Base-by-base conservation (phyloP, 1,284 basidiomycete genomes). In the Microbotryum saponariae region DNA sequence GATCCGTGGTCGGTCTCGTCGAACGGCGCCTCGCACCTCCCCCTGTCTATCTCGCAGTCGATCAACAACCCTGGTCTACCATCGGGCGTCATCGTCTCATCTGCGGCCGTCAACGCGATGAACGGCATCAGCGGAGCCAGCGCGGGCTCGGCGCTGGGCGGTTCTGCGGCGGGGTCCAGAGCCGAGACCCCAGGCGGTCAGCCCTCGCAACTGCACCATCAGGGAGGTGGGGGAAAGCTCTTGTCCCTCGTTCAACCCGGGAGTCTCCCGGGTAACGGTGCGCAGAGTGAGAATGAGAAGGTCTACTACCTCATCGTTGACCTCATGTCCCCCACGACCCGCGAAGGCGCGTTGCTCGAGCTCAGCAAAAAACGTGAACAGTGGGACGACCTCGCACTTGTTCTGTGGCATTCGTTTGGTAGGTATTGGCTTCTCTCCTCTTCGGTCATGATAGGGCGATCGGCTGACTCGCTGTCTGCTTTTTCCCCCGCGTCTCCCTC, bases 351-450 rank as follows among this genome's bases (percentile, higher is more conserved):
- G 1, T 78, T 97, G 59, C 81, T 98, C 55, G 96, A 99, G 79
- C 80, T 99, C 70, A 96, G 91, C 79, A 98, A 99, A 82, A 97
- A 97, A 79, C 82, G 96, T 68, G 96, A 98, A 78, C 92, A 97
- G 78, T 98, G 96, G 76, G 96, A 99, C 74, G 94, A 98, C 76
- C 83, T 99, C 29, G 96, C 96, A 0, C 82, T 98, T 37, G 91
- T 99, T 16, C 82, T 99, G 6, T 99, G 96, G 96, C 94, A 98
- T 73, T 96, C 93, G 14, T 99, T 97, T 73, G 96, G 94, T 93
- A 69, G 66, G 89, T 79, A 21, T 78, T 23, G 54, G 6, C 16
- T 16, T 20, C 20, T 31, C 31, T 51, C n/a, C 46, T 12, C 9
- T 9, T 27, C 7, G 46, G 4, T 48, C 23, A 16, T 27, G 23